Evolutionary conservation across 2,329 filamentous ascomycete genomes (phyloP).

Genomic region (Talaromyces pinophilus): DNA sequence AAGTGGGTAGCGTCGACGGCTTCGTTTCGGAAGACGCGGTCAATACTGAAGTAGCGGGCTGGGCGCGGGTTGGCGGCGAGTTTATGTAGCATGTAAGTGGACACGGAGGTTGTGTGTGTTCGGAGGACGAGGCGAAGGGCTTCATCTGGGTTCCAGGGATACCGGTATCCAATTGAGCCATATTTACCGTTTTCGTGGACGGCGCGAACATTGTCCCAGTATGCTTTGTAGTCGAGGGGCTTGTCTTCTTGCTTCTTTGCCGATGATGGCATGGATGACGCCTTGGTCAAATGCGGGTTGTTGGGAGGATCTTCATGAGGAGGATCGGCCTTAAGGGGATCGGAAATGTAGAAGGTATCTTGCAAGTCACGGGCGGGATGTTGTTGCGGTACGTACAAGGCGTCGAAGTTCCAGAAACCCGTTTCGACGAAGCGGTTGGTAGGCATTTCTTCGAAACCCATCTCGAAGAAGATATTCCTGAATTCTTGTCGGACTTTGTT

Average conservation of each 20-base stretch:
- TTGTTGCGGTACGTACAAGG: slow-evolving; percentile 95
- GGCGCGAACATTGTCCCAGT: slow-evolving; percentile 82
- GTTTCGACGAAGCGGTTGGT: slow-evolving; percentile 92
- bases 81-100: slow-evolving; percentile 85
- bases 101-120: slow-evolving; percentile 94
- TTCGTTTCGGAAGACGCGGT: slow-evolving; percentile 97
- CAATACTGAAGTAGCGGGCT: slow-evolving; percentile 97
- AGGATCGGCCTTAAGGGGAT: slow-evolving; percentile 73
- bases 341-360: slow-evolving; percentile 97
- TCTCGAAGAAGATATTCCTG: slow-evolving; percentile 97
- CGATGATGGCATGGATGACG: slow-evolving; percentile 42
- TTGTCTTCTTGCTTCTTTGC: slow-evolving; percentile 53
- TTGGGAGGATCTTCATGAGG: slow-evolving; percentile 59
- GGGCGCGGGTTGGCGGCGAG: slow-evolving; percentile 80
- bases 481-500: slow-evolving; percentile 97
- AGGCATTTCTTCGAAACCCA: slow-evolving; percentile 98
- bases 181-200: slow-evolving; percentile 92
- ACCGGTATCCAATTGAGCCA: slow-evolving; percentile 93
- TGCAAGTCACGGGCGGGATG: slow-evolving; percentile 96
- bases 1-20: slow-evolving; percentile 95
- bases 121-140: slow-evolving; percentile 83
- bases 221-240: slow-evolving; percentile 71
- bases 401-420: slow-evolving; percentile 98
- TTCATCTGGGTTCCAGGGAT: slow-evolving; percentile 88
- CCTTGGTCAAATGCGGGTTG: slow-evolving; percentile 41